phyloP scores from a whole-genome alignment of 495 filamentous ascomycete genomes.

The Aspergillus sclerotioniger region DNA sequence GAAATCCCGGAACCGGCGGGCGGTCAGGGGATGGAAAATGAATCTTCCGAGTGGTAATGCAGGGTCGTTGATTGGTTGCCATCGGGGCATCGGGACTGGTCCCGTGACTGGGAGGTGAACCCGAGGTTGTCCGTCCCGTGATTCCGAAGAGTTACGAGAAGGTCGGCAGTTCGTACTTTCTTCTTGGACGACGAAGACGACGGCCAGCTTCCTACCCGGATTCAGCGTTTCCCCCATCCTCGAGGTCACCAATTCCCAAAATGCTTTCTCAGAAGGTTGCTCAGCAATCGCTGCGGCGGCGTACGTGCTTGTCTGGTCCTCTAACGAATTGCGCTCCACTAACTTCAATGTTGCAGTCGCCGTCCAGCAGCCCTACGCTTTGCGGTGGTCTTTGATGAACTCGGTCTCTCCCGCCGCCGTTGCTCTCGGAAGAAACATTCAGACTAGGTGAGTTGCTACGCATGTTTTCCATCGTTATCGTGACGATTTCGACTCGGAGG shows the following conservation, averaged over 20 bases:
- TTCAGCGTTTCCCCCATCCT: slow-evolving; percentile 10
- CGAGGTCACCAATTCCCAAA: slow-evolving; percentile 27
- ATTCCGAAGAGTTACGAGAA: slow-evolving; percentile 29
- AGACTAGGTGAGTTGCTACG: slow-evolving; percentile 51
- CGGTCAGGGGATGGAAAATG: slow-evolving; percentile 34
- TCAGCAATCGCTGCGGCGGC: slow-evolving; percentile 65
- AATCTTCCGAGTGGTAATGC: slow-evolving; percentile 41
- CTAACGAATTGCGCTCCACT: slow-evolving; percentile 20
- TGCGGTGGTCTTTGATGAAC: slow-evolving; percentile 50
- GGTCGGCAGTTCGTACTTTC: slow-evolving; percentile 27
- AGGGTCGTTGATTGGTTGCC: slow-evolving; percentile 35
- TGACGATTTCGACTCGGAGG: not conserved
- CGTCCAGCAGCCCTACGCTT: slow-evolving; percentile 50
- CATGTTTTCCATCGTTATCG: not conserved
- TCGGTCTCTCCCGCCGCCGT: slow-evolving; percentile 49
- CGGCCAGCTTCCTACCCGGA: slow-evolving; percentile 13
- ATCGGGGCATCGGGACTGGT: slow-evolving; percentile 8
- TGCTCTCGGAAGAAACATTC: slow-evolving; percentile 46
- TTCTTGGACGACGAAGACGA: slow-evolving; percentile 24
- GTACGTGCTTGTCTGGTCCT: slow-evolving; percentile 44
- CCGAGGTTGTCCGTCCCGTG: slow-evolving; percentile 50
- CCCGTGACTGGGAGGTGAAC: slow-evolving; percentile 36
- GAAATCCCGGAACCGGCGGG: slow-evolving; percentile 12
- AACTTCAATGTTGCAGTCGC: slow-evolving; percentile 34
- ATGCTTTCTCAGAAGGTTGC: slow-evolving; percentile 69